phyloP scores from a whole-genome alignment of 164 flowering plant genomes.

The Piper longum region DNA sequence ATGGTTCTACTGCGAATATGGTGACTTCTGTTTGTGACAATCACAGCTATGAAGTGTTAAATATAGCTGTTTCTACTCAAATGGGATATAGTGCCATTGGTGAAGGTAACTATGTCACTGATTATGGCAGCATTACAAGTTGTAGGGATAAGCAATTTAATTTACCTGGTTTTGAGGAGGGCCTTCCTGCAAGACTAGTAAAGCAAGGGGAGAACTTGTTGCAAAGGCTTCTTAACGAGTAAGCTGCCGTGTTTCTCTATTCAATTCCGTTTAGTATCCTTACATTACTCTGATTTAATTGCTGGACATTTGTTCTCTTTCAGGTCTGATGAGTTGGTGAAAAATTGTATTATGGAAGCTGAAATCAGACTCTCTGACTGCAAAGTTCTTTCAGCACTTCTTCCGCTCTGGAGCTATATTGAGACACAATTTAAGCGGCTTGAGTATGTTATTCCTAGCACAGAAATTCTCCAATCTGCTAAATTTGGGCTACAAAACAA shows the following conservation, averaged over 20 bases:
- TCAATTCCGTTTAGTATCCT: neutral
- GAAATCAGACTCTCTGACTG: conserved; percentile 71
- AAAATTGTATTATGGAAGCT: conserved; percentile 44
- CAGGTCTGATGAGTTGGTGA: neutral
- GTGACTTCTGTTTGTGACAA: conserved; percentile 6
- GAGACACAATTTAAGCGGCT: conserved; percentile 49
- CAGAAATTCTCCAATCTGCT: conserved; percentile 17
- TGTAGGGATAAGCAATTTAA: conserved; percentile 2
- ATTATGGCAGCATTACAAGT: no score
- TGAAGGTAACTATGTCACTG: no score
- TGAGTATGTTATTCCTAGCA: conserved; percentile 29
- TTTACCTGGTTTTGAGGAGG: no score
- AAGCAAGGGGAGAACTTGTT: conserved; percentile 50
- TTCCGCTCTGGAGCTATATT: conserved; percentile 73
- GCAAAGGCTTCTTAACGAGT: conserved; percentile 53
- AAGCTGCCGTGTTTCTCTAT: conserved; percentile 2
- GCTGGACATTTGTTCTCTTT: neutral
- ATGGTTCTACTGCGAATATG: conserved; percentile 11
- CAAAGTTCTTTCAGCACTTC: conserved; percentile 54
- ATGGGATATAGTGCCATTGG: no score
- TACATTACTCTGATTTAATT: neutral
- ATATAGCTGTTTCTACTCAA: no score
- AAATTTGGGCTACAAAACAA: conserved; percentile 15
- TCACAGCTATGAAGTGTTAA: no score
- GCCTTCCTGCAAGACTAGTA: no score